Evolutionary conservation across 2,329 filamentous ascomycete genomes (phyloP).

Genomic region (Ascosphaera apis): DNA sequence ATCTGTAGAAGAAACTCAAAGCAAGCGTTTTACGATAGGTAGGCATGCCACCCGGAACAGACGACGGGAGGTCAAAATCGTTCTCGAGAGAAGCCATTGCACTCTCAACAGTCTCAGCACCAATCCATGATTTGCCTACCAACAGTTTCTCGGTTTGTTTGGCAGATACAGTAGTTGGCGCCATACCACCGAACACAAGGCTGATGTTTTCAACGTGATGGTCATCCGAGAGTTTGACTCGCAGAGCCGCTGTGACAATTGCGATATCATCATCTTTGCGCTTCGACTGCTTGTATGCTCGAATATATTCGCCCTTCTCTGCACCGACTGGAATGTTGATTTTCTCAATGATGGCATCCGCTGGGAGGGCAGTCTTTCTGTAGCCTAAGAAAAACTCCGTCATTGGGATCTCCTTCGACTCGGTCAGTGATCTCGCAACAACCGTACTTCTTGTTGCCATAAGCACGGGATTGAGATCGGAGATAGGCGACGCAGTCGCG

Average conservation of each 20-base stretch:
- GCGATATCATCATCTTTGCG: constrained; percentile 96
- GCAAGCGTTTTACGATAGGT: constrained; percentile 83
- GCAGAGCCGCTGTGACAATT: constrained; percentile 74
- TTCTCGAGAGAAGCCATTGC: constrained; percentile 71
- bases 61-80: constrained; percentile 73
- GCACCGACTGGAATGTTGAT: constrained; percentile 63
- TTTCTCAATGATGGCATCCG: constrained; percentile 63
- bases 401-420: constrained; percentile 75
- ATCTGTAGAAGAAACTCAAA: constrained; percentile 86
- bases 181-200: constrained; percentile 88
- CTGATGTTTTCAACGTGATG: constrained; percentile 51
- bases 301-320: constrained; percentile 58
- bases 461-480: constrained; percentile 83
- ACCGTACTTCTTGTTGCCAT: constrained; percentile 67
- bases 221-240: constrained; percentile 45
- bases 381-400: constrained; percentile 82
- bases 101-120: constrained; percentile 65
- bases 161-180: constrained; percentile 69
- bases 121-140: constrained; percentile 53
- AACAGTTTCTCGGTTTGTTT: constrained; percentile 55
- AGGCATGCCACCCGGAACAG: constrained; percentile 92
- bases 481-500: constrained; percentile 85
- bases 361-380: constrained; percentile 55
- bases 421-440: constrained; percentile 51
- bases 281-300: constrained; percentile 90